Percentiles rank a stretch among this genome's conserved stretches.
Evolutionary conservation across 495 filamentous ascomycete species (phyloP).

Genomic region (Xylaria intraflava): DNA sequence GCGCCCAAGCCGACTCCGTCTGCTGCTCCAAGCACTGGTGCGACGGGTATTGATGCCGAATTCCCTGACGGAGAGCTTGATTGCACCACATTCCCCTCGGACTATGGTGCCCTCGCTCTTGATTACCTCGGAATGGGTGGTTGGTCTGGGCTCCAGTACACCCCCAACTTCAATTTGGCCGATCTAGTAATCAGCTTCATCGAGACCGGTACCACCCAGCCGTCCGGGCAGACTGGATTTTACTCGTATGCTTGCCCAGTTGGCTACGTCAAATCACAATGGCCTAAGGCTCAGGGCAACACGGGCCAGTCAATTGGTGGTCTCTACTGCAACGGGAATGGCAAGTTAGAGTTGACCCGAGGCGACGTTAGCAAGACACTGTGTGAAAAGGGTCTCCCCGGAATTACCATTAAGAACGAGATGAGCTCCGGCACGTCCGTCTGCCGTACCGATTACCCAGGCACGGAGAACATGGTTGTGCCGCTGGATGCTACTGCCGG

Average conservation of each 20-base stretch:
- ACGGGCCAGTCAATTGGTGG: conserved; percentile 88
- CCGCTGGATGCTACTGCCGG: conserved; percentile 59
- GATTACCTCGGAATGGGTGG: conserved; percentile 62
- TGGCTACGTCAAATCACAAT: conserved; percentile 90
- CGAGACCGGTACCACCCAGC: conserved; percentile 57
- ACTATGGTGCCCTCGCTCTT: conserved; percentile 72
- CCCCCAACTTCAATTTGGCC: conserved; percentile 32
- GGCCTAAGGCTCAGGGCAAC: conserved; percentile 71
- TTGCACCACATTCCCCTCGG: conserved; percentile 70
- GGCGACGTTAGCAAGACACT: conserved; percentile 55
- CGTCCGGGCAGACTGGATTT: conserved; percentile 56
- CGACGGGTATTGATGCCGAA: conserved; percentile 52
- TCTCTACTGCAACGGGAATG: conserved; percentile 65
- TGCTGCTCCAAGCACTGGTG: conserved; percentile 22
- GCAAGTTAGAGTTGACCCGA: conserved; percentile 75
- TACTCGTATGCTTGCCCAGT: conserved; percentile 93
- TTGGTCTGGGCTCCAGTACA: conserved; percentile 72
- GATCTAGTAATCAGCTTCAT: conserved; percentile 42
- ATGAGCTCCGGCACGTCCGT: conserved; percentile 58
- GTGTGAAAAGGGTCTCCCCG: conserved; percentile 66
- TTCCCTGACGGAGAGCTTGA: conserved; percentile 73
- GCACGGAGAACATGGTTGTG: conserved; percentile 76
- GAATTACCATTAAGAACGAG: conserved; percentile 67
- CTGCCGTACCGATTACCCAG: conserved; percentile 96
- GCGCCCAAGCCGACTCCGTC: background rate